Evolutionary conservation across 345 rosid genomes (phyloP).

Genomic region (Linum lewisii): DNA sequence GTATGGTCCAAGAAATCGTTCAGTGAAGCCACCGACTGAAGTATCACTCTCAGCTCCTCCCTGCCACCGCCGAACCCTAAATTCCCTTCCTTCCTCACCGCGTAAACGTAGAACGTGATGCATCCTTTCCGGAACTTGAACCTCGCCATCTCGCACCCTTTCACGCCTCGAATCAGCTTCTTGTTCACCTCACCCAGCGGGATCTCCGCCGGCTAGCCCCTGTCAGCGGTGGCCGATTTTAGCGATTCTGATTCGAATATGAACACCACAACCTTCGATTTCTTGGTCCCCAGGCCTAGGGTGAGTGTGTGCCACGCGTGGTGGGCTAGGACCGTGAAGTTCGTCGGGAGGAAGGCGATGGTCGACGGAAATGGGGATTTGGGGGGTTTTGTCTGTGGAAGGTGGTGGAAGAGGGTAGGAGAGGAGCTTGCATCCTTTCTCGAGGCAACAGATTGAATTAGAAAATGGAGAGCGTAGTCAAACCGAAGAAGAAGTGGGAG

Average conservation of each 20-base stretch:
- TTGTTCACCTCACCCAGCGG: conserved; percentile 86
- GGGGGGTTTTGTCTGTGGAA: conserved; percentile 16
- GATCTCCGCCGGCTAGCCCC: conserved; percentile 74
- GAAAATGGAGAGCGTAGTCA: not conserved
- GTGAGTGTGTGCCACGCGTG: conserved; percentile 98
- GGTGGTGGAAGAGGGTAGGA: conserved; percentile 50
- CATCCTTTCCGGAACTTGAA: conserved; percentile 93
- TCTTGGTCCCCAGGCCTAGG: conserved; percentile 80
- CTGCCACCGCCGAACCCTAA: conserved; percentile 48
- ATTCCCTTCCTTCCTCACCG: conserved; percentile 48
- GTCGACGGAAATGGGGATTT: conserved; percentile 59
- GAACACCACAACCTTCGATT: conserved; percentile 64
- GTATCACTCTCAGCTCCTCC: conserved; percentile 61
- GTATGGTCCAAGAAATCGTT: conserved; percentile 98
- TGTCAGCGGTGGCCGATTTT: conserved; percentile 38
- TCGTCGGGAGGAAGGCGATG: conserved; percentile 74
- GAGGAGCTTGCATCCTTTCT: conserved; percentile 64
- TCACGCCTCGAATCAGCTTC: conserved; percentile 57
- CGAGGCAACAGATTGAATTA: conserved; percentile 17
- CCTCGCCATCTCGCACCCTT: conserved; percentile 76
- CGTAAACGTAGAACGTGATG: conserved; percentile 83
- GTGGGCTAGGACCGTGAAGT: conserved; percentile 88
- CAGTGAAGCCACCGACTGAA: conserved; percentile 76
- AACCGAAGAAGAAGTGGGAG: conserved; percentile 27
- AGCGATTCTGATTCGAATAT: conserved; percentile 72